phyloP scores from a whole-genome alignment of 2,329 filamentous ascomycete genomes.

The Nemania diffusa region DNA sequence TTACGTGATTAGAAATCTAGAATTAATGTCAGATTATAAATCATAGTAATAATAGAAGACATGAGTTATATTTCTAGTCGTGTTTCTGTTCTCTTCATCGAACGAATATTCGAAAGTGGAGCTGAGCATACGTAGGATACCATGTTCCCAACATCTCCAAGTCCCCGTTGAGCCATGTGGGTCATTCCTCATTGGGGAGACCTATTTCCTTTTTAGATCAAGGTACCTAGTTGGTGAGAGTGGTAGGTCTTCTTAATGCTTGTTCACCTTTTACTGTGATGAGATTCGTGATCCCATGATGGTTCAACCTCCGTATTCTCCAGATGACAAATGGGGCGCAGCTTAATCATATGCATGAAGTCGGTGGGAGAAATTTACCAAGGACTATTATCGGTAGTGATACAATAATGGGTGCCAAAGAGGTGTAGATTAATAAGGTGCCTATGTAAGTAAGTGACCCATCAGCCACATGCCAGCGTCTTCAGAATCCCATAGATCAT shows the following conservation, averaged over 20 bases:
- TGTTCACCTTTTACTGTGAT: conserved; percentile 2
- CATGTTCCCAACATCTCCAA: conserved; percentile 1
- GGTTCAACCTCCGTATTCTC: conserved; percentile 2
- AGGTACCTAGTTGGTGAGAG: background rate
- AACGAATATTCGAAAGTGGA: conserved; percentile 12
- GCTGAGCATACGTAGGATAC: background rate
- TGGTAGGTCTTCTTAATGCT: conserved; percentile 1
- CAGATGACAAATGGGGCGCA: conserved; percentile 17
- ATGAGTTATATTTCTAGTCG: background rate
- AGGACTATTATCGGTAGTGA: no score
- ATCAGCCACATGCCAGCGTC: background rate
- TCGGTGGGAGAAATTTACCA: no score
- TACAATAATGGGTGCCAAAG: no score
- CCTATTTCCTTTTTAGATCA: conserved; percentile 25
- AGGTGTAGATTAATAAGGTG: no score
- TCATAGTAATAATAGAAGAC: conserved; percentile 2
- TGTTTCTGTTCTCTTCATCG: background rate
- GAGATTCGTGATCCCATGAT: background rate
- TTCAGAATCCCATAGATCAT: conserved; percentile 11
- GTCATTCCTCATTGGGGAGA: conserved; percentile 21
- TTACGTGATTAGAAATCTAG: conserved; percentile 11
- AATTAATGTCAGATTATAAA: conserved; percentile 9
- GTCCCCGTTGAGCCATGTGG: conserved; percentile 8
- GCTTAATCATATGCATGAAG: no score
- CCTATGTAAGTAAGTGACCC: background rate